Percentiles rank a stretch among this genome's conserved stretches.
phyloP scores from a whole-genome alignment of 805 yeast genomes.

The Starmerella bombicola region DNA sequence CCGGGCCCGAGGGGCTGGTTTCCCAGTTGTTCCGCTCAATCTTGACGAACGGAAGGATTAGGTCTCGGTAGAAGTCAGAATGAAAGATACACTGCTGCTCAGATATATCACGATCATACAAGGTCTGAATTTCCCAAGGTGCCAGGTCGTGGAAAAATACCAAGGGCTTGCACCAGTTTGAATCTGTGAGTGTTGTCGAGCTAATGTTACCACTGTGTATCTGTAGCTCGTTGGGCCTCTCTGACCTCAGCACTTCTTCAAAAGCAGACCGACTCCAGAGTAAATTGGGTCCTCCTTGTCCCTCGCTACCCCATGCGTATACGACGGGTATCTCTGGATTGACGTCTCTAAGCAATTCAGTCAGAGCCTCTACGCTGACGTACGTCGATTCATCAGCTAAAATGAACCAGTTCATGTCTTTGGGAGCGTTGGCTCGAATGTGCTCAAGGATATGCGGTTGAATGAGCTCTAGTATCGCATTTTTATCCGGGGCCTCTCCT shows the following conservation, averaged over 20 bases:
- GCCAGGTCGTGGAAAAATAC: slow-evolving; percentile 4
- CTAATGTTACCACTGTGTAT: slow-evolving; percentile 8
- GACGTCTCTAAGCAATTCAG: slow-evolving; percentile 18
- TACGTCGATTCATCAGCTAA: slow-evolving; percentile 30
- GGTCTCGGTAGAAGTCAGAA: slow-evolving; percentile 26
- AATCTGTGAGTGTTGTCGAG: not conserved
- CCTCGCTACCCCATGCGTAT: not conserved
- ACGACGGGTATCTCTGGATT: slow-evolving; percentile 18
- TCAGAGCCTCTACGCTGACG: slow-evolving; percentile 25
- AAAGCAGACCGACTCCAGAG: not conserved
- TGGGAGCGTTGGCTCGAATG: slow-evolving; percentile 30
- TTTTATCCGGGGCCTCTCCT: slow-evolving; percentile 4
- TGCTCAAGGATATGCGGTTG: slow-evolving; percentile 27
- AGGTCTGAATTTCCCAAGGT: slow-evolving; percentile 14
- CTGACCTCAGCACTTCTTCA: not conserved
- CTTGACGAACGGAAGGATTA: slow-evolving; percentile 23
- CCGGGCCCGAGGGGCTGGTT: slow-evolving; percentile 11
- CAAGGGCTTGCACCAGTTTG: slow-evolving; percentile 12
- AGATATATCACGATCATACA: slow-evolving; percentile 9
- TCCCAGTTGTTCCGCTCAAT: slow-evolving; percentile 22
- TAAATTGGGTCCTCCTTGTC: not conserved
- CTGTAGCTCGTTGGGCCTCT: slow-evolving; percentile 1
- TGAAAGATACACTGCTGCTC: slow-evolving; percentile 7
- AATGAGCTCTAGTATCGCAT: slow-evolving; percentile 23
- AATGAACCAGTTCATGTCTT: slow-evolving; percentile 28